A percentile compares a stretch with the other conserved stretches of the same genome.
Evolutionary conservation across 2,329 filamentous ascomycete species (phyloP).

Genomic region (Colletotrichum sp.): DNA sequence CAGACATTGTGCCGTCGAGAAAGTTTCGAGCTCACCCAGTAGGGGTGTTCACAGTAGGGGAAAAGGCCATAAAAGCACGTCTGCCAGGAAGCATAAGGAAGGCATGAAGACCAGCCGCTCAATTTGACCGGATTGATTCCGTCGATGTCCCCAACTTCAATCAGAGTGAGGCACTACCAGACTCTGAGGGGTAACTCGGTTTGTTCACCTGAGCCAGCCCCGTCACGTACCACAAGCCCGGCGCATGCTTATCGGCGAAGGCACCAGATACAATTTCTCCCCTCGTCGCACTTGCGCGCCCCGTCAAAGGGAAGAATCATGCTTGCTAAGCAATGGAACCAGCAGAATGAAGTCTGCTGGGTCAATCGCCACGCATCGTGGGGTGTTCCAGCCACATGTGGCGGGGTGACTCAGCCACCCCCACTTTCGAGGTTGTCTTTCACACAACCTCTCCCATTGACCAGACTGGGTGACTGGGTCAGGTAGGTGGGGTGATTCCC

Average conservation of each 20-base stretch:
- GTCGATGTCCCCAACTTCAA: not conserved
- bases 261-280: no score
- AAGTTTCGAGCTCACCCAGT: not conserved
- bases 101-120: not conserved
- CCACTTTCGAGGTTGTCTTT: no score
- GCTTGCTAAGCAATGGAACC: no score
- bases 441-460: no score
- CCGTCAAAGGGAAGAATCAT: no score
- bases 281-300: no score
- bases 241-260: no score
- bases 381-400: no score
- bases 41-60: not conserved
- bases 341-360: no score
- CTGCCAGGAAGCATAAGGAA: not conserved
- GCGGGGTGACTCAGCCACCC: no score
- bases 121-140: not conserved
- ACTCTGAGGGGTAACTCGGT: not conserved
- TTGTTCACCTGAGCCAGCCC: not conserved
- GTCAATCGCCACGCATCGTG: no score
- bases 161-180: not conserved
- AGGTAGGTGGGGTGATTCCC: not conserved
- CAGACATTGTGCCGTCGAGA: not conserved
- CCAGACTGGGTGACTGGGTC: not conserved
- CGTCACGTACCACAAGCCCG: not conserved
- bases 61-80: not conserved